phyloP scores from a whole-genome alignment of 169 alveolate genomes.

The Pseudocohnilembus persalinus region DNA sequence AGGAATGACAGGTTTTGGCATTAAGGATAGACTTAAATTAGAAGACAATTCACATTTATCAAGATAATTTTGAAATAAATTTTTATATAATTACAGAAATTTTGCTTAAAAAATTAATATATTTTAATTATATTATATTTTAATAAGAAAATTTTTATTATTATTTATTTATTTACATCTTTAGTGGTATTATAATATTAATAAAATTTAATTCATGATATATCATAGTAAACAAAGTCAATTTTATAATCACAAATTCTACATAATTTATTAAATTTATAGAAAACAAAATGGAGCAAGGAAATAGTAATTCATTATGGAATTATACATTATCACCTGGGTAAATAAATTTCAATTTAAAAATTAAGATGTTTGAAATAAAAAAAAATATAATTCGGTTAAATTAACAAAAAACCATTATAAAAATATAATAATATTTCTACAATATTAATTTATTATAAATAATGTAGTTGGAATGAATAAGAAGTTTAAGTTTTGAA shows the following conservation, averaged over 20 bases:
- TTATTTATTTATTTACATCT: too few relatives aligned
- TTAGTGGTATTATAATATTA: background rate
- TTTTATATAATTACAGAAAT: too few relatives aligned
- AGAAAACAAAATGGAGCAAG: background rate
- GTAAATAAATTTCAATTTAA: background rate
- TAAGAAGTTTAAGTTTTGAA: conserved; percentile 71
- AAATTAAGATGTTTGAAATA: too few relatives aligned
- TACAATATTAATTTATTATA: too few relatives aligned
- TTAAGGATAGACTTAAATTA: background rate
- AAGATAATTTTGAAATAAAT: conserved; percentile 1
- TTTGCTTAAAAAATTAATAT: background rate
- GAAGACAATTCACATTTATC: conserved; percentile 28
- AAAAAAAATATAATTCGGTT: too few relatives aligned
- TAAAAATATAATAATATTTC: too few relatives aligned
- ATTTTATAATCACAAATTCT: background rate
- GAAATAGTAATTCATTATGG: conserved; percentile 46
- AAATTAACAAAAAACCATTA: too few relatives aligned
- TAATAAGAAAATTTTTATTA: background rate
- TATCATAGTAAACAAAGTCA: background rate
- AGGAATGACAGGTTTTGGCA: conserved; percentile 39
- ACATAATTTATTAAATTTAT: too few relatives aligned
- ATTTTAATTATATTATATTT: too few relatives aligned
- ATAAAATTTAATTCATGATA: too few relatives aligned
- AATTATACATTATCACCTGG: conserved; percentile 77
- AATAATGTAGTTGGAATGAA: conserved; percentile 47